Conservation (phyloP, 768 basidiomycete species). For the Pleurotus tuber-regium region DNA sequence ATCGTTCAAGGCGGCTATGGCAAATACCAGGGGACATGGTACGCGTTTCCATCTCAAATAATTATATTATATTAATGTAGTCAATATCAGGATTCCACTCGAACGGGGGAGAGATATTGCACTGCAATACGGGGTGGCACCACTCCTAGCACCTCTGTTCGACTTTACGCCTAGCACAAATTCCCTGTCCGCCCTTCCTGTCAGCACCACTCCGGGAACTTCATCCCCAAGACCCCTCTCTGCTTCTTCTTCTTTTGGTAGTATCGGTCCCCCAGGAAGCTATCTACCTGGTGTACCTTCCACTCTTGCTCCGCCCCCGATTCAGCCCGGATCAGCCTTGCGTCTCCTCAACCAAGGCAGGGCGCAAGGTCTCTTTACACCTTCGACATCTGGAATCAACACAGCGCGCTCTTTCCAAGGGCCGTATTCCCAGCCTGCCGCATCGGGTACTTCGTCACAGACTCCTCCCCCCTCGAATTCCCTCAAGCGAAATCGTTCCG, state of each 20-base stretch:
- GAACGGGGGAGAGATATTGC: constrained; percentile 94
- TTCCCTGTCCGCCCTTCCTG: constrained; percentile 65
- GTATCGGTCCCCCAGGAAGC: constrained; percentile 41
- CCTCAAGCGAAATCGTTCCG: constrained; percentile 63
- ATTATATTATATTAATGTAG: constrained; percentile 3
- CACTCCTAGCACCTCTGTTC: constrained; percentile 85
- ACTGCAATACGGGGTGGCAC: constrained; percentile 85
- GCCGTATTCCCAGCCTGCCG: constrained; percentile 49
- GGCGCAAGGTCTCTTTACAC: constrained; percentile 83
- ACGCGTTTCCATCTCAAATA: constrained; percentile 23
- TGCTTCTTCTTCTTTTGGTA: constrained; percentile 65
- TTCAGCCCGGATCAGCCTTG: constrained; percentile 85
- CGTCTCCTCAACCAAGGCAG: constrained; percentile 82
- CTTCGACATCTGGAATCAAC: constrained; percentile 66
- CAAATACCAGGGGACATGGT: constrained; percentile 99
- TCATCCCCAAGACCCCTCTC: constrained; percentile 65
- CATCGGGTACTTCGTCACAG: constrained; percentile 42
- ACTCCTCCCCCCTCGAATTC: constrained; percentile 45
- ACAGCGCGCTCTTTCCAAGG: constrained; percentile 49
- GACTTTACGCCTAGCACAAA: constrained; percentile 84
- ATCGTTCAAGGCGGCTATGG: constrained; percentile 99
- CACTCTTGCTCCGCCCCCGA: constrained; percentile 74
- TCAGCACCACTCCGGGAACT: constrained; percentile 41
- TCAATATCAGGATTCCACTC: constrained; percentile 80
- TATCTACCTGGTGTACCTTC: constrained; percentile 47